Percentiles rank a stretch among this genome's conserved stretches.
Conservation (phyloP, 2,329 filamentous ascomycete species). For the Claviceps lovelessii region DNA sequence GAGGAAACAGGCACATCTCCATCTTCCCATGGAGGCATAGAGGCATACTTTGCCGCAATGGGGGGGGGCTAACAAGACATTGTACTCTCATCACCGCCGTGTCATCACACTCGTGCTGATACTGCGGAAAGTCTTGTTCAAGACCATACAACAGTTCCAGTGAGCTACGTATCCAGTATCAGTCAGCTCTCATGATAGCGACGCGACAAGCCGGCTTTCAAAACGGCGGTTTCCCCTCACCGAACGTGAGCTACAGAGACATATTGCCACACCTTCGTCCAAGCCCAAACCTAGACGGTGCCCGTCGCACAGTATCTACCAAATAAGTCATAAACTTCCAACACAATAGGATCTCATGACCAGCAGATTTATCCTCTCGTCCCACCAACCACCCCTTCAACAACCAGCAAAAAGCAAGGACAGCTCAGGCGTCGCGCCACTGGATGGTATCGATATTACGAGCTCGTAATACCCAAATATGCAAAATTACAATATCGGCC, state of each 20-base stretch:
- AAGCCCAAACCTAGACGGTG: neutral
- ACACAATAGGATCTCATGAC: no score
- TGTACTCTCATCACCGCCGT: no score
- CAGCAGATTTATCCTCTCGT: no score
- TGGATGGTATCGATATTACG: neutral
- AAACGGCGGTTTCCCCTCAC: neutral
- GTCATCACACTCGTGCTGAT: no score
- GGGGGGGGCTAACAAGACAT: no score
- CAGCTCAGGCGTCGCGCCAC: neutral
- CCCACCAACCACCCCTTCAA: neutral
- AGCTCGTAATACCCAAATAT: neutral
- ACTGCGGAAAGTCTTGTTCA: no score
- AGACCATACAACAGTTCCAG: no score
- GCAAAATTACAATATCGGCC: neutral
- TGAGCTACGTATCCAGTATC: no score
- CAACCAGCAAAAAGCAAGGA: neutral
- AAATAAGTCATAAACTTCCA: neutral
- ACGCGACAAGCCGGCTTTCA: neutral
- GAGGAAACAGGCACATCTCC: no score
- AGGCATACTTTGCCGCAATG: neutral
- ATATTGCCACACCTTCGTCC: neutral
- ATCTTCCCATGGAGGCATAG: constrained; percentile 2
- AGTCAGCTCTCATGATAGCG: neutral
- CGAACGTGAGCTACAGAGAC: neutral
- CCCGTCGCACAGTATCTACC: neutral